These are phyloP conservation scores for Vigna radiata DNA, from an alignment of 306 rosid species.

Conservation along the genomic window DNA sequence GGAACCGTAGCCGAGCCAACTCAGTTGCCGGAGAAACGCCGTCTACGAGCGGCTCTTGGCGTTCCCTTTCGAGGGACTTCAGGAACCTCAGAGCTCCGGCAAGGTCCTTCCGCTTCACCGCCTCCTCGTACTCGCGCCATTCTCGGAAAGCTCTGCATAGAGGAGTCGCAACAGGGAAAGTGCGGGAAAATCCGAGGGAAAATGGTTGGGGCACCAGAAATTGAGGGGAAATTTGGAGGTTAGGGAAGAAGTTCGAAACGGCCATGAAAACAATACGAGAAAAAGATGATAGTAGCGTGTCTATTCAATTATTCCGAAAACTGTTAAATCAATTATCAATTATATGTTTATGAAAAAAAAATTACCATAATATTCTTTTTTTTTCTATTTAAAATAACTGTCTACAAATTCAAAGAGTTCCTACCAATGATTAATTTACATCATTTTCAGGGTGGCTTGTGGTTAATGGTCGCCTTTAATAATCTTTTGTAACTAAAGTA, in stretches of 20 bases:
- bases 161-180: conserved; percentile 26
- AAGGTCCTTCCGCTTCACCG: conserved; percentile 93
- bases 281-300: background rate
- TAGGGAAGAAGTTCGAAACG: conserved; percentile 26
- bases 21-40: conserved; percentile 42
- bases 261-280: conserved; percentile 48
- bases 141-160: conserved; percentile 61
- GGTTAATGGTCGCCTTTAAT: too few relatives aligned
- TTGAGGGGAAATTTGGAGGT: conserved; percentile 44
- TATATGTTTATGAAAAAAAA: too few relatives aligned
- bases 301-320: too few relatives aligned
- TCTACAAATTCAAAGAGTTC: background rate
- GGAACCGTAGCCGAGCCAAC: conserved; percentile 54
- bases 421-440: background rate
- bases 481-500: too few relatives aligned
- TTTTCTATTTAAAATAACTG: background rate
- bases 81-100: conserved; percentile 80
- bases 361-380: too few relatives aligned
- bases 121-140: conserved; percentile 95
- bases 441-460: too few relatives aligned
- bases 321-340: too few relatives aligned
- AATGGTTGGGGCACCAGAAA: conserved; percentile 30
- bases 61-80: conserved; percentile 59
- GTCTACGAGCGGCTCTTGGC: conserved; percentile 41
- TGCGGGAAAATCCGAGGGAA: conserved; percentile 32